A percentile compares a stretch with the other conserved stretches of the same genome.
phyloP scores from a whole-genome alignment of 2,329 filamentous ascomycete genomes.

The Clonostachys rhizophaga region DNA sequence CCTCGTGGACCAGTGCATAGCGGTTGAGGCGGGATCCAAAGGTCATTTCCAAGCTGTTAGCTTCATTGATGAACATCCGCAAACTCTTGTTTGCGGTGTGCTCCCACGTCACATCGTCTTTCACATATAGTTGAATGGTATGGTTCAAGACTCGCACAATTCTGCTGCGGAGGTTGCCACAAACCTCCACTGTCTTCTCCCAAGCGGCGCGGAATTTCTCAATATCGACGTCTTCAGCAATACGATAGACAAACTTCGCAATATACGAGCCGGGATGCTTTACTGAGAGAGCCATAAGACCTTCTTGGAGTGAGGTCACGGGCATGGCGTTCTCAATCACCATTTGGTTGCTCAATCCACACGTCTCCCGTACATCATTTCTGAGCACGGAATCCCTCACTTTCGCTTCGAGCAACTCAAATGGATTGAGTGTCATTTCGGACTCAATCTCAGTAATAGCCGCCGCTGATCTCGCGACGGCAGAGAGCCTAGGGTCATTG shows the following conservation, averaged over 20 bases:
- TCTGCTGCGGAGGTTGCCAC: slow-evolving; percentile 9
- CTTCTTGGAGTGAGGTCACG: slow-evolving; percentile 29
- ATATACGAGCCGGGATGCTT: slow-evolving; percentile 12
- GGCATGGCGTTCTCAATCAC: slow-evolving; percentile 25
- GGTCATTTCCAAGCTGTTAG: background rate
- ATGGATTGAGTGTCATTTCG: background rate
- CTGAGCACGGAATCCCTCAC: background rate
- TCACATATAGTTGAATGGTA: slow-evolving; percentile 1
- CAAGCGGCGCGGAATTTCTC: slow-evolving; percentile 7
- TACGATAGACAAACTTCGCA: slow-evolving; percentile 6
- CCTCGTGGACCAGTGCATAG: slow-evolving; percentile 2
- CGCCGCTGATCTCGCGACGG: background rate
- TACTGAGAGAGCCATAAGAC: slow-evolving; percentile 20
- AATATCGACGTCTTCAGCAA: slow-evolving; percentile 5
- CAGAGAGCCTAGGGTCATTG: slow-evolving; percentile 1
- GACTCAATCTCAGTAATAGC: background rate
- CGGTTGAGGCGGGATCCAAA: slow-evolving; percentile 1
- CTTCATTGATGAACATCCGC: background rate
- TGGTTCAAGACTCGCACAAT: slow-evolving; percentile 7
- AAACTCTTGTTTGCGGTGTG: background rate
- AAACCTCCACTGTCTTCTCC: slow-evolving; percentile 7
- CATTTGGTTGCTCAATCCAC: background rate
- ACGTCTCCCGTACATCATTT: background rate
- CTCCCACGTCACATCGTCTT: slow-evolving; percentile 2
- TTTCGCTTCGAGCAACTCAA: background rate